These are phyloP conservation scores for Ampelocalamus luodianensis DNA, from an alignment of 176 grass and related monocot species.

Conservation along the genomic window DNA sequence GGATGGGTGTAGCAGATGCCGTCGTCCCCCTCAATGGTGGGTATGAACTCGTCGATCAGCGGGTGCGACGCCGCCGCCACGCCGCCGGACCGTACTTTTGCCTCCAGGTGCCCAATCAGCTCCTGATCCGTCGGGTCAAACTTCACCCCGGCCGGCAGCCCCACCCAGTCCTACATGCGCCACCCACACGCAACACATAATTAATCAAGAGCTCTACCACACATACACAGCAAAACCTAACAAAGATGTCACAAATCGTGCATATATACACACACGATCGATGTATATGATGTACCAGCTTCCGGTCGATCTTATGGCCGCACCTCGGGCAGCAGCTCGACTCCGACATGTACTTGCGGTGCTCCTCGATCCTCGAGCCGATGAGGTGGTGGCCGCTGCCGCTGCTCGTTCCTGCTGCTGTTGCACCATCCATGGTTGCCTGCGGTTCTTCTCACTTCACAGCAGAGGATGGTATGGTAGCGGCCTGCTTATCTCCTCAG, in stretches of 20 bases:
- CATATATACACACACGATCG: no score
- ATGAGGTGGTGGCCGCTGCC: slow-evolving; percentile 20
- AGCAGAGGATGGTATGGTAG: neutral
- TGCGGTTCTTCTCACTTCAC: slow-evolving; percentile 10
- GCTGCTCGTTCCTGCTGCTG: neutral
- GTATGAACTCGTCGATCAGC: slow-evolving; percentile 96
- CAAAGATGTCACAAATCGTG: neutral
- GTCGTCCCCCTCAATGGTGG: slow-evolving; percentile 89
- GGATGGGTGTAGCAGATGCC: slow-evolving; percentile 99
- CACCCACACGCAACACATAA: neutral
- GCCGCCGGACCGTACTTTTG: slow-evolving; percentile 57
- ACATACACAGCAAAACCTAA: slow-evolving; percentile 15
- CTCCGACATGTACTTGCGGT: slow-evolving; percentile 57
- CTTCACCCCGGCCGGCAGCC: slow-evolving; percentile 77
- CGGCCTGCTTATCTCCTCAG: slow-evolving; percentile 30
- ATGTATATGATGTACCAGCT: slow-evolving; percentile 43
- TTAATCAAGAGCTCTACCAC: neutral
- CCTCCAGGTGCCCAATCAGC: slow-evolving; percentile 88
- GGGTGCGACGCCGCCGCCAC: slow-evolving; percentile 54
- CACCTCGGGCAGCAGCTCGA: slow-evolving; percentile 74
- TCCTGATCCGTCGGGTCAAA: slow-evolving; percentile 97
- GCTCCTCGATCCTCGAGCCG: slow-evolving; percentile 60
- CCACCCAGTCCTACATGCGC: slow-evolving; percentile 70
- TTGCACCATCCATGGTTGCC: slow-evolving; percentile 46
- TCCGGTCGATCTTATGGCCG: slow-evolving; percentile 64